Percentiles rank a stretch among this genome's conserved stretches.
These are phyloP conservation scores for Apium graveolens DNA, from an alignment of 129 eudicot species.

Conservation along the genomic window DNA sequence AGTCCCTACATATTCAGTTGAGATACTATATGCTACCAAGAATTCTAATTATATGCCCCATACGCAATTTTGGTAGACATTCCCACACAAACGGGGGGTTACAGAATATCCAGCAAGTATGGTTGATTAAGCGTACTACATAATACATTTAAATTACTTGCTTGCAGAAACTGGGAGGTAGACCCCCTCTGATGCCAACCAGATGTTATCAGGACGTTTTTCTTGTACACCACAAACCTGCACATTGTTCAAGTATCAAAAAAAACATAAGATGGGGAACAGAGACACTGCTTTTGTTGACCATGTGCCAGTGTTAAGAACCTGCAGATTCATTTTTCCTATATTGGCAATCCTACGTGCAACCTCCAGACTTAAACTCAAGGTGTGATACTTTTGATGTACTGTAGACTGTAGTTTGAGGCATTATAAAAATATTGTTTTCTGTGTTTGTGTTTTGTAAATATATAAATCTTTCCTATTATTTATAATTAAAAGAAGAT, in stretches of 20 bases:
- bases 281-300: neutral
- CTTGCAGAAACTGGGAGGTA: constrained; percentile 57
- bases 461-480: neutral
- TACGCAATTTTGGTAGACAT: neutral
- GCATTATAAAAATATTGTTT: neutral
- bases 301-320: neutral
- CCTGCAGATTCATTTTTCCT: neutral
- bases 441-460: neutral
- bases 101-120: neutral
- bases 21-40: neutral
- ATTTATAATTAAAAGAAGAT: neutral
- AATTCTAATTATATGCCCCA: neutral
- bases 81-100: neutral
- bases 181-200: constrained; percentile 99
- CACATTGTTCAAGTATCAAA: constrained; percentile 7
- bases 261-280: neutral
- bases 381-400: neutral
- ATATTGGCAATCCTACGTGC: neutral
- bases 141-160: constrained; percentile 27
- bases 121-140: neutral
- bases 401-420: neutral
- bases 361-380: neutral
- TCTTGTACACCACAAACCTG: constrained; percentile 94
- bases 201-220: constrained; percentile 69
- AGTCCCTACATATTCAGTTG: neutral